Conservation (phyloP, 768 basidiomycete species). For the Pleurotus djamor region DNA sequence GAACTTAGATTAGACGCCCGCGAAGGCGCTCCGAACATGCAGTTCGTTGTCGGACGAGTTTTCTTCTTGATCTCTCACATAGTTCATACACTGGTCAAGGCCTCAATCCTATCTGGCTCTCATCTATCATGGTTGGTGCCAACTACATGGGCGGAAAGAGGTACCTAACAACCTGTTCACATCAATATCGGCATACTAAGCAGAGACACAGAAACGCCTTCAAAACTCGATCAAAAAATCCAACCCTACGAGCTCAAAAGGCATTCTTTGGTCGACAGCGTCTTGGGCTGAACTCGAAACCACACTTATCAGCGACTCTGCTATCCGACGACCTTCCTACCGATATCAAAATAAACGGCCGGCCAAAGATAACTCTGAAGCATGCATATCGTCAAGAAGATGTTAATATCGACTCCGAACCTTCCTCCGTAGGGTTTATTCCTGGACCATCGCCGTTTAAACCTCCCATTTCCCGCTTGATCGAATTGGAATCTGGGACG, state of each 20-base stretch:
- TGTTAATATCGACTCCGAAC: not conserved
- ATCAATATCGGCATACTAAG: not conserved
- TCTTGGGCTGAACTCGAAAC: conserved; percentile 29
- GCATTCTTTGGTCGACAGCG: conserved; percentile 61
- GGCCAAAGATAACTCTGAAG: conserved; percentile 22
- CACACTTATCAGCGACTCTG: conserved; percentile 12
- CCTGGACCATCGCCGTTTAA: conserved; percentile 17
- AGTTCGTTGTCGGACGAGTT: too few relatives aligned
- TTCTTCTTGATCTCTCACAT: too few relatives aligned
- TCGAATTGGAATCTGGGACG: conserved; percentile 14
- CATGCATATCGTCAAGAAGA: conserved; percentile 20
- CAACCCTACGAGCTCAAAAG: conserved; percentile 51
- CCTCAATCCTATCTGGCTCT: too few relatives aligned
- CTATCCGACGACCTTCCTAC: not conserved
- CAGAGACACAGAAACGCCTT: conserved; percentile 47
- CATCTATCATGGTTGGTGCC: conserved; percentile 51
- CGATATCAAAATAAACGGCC: not conserved
- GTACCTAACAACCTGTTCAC: conserved; percentile 22
- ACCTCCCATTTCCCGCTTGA: not conserved
- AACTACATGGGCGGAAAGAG: conserved; percentile 80
- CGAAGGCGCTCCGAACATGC: too few relatives aligned
- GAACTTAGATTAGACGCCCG: too few relatives aligned
- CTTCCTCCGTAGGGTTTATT: conserved; percentile 6
- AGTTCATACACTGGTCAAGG: too few relatives aligned
- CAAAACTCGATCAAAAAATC: conserved; percentile 56